Evolutionary conservation across 257 asterid species (phyloP), one percentile per base, ranked within the genome.

Genomic region (Cynanchum wilfordii): DNA sequence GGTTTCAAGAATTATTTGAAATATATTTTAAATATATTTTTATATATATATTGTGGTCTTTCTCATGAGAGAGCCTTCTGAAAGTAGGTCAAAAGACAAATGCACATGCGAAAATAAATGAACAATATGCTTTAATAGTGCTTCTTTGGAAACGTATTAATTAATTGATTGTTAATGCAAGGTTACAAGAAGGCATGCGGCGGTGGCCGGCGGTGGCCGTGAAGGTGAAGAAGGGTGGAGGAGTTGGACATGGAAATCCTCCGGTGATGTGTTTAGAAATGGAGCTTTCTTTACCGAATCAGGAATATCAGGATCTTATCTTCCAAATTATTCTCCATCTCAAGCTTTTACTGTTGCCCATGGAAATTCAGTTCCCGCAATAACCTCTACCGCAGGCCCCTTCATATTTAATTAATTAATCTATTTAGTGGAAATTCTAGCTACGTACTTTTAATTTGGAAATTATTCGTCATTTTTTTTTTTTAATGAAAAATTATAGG

Each of bases 171-270:
- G n/a, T n/a, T n/a, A 67, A 5, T 50, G 62, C 45, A n/a, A 67
- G 78, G 78, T 68, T 2, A 75, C 78, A 3, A 45, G 15, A 62
- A 67, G 78, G 24, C 24, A 1, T 10, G 25, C 25, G 4, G 36
- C 0, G 38, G 36, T 0, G 38, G 38, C 38, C 4, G 38, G 38
- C 4, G 47, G 47, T 8, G 47, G 10, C 11, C 6, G 40, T 36
- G 40, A 6, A 17, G 62, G 19, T 1, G 65, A 22, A 0, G 52
- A 17, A 4, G 55, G 10, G 0, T 56, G 73, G 78, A 20, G 36
- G 78, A 75, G 29, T 20, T 75, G 78, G 78, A 68, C 67, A 10
- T 57, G 78, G 78, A 75, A 60, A 75, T 55, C 63, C 0, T 67
- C 69, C 2, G 3, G 58, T 5, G 63, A 75, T 29, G 40, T 68